phyloP scores from a whole-genome alignment of 352 stramenopile species.

The Phytophthora uliginosa region DNA sequence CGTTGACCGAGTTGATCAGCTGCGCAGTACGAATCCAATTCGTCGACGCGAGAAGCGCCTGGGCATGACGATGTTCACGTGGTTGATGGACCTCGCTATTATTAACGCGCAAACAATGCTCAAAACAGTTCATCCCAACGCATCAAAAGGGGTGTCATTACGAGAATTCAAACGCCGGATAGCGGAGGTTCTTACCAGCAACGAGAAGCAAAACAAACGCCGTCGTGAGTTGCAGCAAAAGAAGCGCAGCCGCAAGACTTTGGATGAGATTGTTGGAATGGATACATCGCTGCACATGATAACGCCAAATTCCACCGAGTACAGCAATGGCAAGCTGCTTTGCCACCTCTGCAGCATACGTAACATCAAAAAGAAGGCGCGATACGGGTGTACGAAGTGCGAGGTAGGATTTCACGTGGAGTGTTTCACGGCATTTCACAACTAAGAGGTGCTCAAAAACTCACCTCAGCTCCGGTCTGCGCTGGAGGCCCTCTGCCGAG shows the following conservation, averaged over 20 bases:
- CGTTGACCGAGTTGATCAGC: too few species aligned
- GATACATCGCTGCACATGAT: not conserved
- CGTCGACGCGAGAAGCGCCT: too few species aligned
- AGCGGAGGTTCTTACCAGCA: not conserved
- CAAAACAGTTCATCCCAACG: too few species aligned
- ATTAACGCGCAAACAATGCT: too few species aligned
- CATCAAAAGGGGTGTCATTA: too few species aligned
- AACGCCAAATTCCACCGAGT: not conserved
- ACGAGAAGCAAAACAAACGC: not conserved
- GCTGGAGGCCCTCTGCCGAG: too few species aligned
- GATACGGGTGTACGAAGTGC: not conserved
- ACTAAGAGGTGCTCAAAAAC: too few species aligned
- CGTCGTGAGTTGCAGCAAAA: not conserved
- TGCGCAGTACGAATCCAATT: too few species aligned
- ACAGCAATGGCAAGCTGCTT: not conserved
- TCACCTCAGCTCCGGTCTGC: too few species aligned
- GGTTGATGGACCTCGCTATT: too few species aligned
- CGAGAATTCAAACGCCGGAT: not conserved
- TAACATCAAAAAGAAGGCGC: constrained; percentile 1
- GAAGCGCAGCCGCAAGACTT: not conserved
- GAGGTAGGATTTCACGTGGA: not conserved
- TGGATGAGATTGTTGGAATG: not conserved
- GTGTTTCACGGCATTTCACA: too few species aligned
- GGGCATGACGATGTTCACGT: too few species aligned
- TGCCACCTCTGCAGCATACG: not conserved